Percentiles rank a stretch among this genome's conserved stretches.
These are phyloP conservation scores for Ustilago loliicola DNA, from an alignment of 1,284 basidiomycete genomes.

Conservation along the genomic window DNA sequence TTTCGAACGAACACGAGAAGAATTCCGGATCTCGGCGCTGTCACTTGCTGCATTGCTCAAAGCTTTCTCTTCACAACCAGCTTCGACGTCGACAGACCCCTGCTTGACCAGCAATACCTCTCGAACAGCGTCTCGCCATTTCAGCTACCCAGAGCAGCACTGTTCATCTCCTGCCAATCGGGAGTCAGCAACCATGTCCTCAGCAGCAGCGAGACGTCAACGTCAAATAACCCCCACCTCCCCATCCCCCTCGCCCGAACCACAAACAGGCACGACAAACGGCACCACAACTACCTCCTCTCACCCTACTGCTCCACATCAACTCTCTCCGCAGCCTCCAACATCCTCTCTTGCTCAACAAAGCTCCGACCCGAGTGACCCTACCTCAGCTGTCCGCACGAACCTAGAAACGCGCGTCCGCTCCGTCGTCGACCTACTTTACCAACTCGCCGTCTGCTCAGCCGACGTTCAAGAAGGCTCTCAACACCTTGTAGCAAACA, in stretches of 20 bases:
- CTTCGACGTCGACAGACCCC: not conserved
- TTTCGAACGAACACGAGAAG: not conserved
- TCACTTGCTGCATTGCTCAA: not conserved
- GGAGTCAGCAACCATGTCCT: conserved; percentile 18
- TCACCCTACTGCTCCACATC: not conserved
- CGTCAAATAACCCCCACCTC: conserved; percentile 52
- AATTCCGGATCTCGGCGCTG: conserved; percentile 11
- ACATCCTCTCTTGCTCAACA: not conserved
- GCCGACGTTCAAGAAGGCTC: conserved; percentile 64
- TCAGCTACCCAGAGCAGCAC: not conserved
- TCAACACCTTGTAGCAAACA: conserved; percentile 56
- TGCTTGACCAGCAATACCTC: not conserved
- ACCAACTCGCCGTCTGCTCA: conserved; percentile 64
- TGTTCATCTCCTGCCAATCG: too few species aligned
- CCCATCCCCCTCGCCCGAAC: conserved; percentile 51
- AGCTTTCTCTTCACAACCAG: not conserved
- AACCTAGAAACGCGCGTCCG: conserved; percentile 59
- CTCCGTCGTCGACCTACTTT: conserved; percentile 62
- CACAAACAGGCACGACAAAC: conserved; percentile 26
- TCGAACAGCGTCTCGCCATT: not conserved
- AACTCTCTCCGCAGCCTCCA: not conserved
- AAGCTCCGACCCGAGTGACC: not conserved
- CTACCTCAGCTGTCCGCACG: conserved; percentile 44
- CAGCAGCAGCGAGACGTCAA: conserved; percentile 26
- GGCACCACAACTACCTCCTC: conserved; percentile 14